These are phyloP conservation scores for Comarum palustre DNA, from an alignment of 306 rosid genomes.

Conservation along the genomic window DNA sequence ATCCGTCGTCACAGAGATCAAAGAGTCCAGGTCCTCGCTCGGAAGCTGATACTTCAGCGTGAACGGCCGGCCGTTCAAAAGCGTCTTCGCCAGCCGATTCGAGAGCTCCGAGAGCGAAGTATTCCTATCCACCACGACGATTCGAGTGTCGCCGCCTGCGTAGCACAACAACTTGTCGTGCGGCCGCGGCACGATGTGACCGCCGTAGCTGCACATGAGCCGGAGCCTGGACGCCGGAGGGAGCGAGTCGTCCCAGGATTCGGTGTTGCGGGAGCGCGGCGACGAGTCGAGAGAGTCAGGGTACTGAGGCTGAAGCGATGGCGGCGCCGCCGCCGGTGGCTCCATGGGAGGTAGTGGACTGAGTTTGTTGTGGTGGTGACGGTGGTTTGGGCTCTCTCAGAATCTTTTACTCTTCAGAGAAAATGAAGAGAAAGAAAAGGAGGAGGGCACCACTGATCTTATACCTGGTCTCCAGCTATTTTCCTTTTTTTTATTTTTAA, in stretches of 20 bases:
- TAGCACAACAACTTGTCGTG: conserved; percentile 92
- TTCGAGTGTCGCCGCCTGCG: conserved; percentile 90
- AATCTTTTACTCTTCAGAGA: background rate
- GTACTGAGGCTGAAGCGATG: conserved; percentile 38
- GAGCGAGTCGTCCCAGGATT: conserved; percentile 74
- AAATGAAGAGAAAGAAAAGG: conserved; percentile 6
- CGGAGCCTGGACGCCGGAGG: conserved; percentile 61
- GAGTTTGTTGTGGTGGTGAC: background rate
- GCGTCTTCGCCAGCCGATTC: conserved; percentile 70
- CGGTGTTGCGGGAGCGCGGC: conserved; percentile 77
- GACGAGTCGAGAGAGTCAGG: conserved; percentile 78
- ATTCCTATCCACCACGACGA: conserved; percentile 67
- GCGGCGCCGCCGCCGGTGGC: conserved; percentile 28
- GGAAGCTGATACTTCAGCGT: conserved; percentile 91
- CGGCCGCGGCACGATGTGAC: conserved; percentile 94
- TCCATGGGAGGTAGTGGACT: conserved; percentile 30
- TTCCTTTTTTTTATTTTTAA: background rate
- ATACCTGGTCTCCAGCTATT: conserved; percentile 37
- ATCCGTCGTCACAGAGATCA: conserved; percentile 82
- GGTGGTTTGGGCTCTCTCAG: conserved; percentile 2
- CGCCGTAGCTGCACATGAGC: conserved; percentile 95
- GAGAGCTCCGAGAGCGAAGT: conserved; percentile 66
- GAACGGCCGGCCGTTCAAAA: conserved; percentile 56
- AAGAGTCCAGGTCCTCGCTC: conserved; percentile 84
- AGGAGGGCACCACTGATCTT: conserved; percentile 22